Base-by-base conservation (phyloP, 306 rosid genomes). In the Glycine soja region DNA sequence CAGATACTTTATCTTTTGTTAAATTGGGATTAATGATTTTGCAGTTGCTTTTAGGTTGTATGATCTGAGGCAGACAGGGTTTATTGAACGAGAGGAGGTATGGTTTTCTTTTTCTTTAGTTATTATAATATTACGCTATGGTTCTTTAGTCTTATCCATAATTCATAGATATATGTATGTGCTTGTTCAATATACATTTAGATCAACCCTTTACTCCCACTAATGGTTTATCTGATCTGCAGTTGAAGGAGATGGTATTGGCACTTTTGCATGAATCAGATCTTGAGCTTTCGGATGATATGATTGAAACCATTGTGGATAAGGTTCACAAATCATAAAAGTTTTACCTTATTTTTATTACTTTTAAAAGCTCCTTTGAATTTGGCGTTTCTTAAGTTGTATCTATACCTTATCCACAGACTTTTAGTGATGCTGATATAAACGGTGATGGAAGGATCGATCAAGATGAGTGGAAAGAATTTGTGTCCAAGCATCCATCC, bases 391-490 rank as follows among this genome's bases (percentile, higher is more conserved):
- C 76, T 13, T 14, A 81, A 45, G 32, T 70, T 83, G 38, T 40
- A 3, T 3, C 30, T 34, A 15, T 54, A 53, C 34, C 52, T 81
- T 80, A 64, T 5, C 48, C 48, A 10, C 86, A 93, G 97, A 90
- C 99, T 12, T 95, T 91, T 53, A 71, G 42, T 3, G 99, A 93
- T 19, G 99, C 94, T 46, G 99, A 93, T 81, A 5, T 80, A 79
- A 89, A 91, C 10, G 92, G 92, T 3, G 99, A 95, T 83, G 97
- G 98, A 74, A 93, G 64, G 72, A 95, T 95, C 7, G 98, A 95
- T 87, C 89, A 74, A 87, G 97, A 95, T 16, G 99, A 95, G 81
- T 95, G 99, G 99, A 95, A 86, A 85, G 93, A 81, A 30, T 93
- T 86, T 88, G 99, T 93, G 14, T 83, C 65, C 58, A 88, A 89